phyloP scores from a whole-genome alignment of 371 early-diverging fungal species.

The Mortierella sp. region DNA sequence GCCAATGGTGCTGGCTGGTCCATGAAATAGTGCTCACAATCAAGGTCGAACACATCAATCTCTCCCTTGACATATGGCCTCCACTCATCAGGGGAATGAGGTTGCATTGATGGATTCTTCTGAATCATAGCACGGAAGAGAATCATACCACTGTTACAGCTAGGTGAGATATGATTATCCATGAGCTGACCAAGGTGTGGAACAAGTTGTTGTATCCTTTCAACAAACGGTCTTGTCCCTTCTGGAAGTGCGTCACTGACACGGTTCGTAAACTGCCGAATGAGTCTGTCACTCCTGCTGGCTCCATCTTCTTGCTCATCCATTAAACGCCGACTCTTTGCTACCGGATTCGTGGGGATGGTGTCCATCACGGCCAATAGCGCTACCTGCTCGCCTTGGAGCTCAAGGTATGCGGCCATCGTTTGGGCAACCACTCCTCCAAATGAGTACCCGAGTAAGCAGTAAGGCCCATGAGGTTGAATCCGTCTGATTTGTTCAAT shows the following conservation, averaged over 20 bases:
- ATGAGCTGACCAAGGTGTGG: neutral
- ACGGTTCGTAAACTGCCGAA: neutral
- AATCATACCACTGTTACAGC: neutral
- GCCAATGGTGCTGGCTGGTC: slow-evolving; percentile 7
- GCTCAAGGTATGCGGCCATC: slow-evolving; percentile 4
- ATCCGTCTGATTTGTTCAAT: slow-evolving; percentile 4
- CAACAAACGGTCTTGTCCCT: neutral
- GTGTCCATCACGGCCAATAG: neutral
- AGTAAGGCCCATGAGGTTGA: slow-evolving; percentile 14
- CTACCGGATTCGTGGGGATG: neutral
- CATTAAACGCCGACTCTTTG: neutral
- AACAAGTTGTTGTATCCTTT: neutral
- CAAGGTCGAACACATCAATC: slow-evolving; percentile 6
- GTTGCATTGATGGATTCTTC: neutral
- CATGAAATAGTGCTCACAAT: neutral
- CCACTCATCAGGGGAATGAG: slow-evolving; percentile 3
- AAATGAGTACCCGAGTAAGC: slow-evolving; percentile 9
- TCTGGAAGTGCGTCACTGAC: neutral
- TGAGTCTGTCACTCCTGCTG: neutral
- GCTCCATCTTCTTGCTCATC: neutral
- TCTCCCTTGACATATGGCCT: slow-evolving; percentile 9
- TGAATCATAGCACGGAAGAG: slow-evolving; percentile 1
- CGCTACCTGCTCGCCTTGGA: neutral
- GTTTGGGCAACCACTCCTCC: slow-evolving; percentile 5
- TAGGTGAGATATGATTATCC: neutral